A percentile compares a stretch with the other conserved stretches of the same genome.
phyloP scores from a whole-genome alignment of 1,139 yeast genomes.

The Candida buenavistaensis region DNA sequence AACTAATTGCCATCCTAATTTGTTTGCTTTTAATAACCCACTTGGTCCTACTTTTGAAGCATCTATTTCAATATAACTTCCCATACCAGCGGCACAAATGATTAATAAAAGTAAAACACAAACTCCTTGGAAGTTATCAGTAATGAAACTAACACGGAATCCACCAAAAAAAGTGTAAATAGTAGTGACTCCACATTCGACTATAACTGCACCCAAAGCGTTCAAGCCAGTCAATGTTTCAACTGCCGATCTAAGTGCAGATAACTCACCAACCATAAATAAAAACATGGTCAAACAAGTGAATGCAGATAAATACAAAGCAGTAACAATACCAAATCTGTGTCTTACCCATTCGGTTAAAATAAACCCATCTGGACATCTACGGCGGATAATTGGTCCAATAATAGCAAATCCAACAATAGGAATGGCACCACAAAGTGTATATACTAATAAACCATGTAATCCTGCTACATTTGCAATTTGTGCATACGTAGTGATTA shows the following conservation, averaged over 20 bases:
- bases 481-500: slow-evolving; percentile 80
- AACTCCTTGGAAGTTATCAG: slow-evolving; percentile 85
- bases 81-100: slow-evolving; percentile 79
- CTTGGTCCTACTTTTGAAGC: slow-evolving; percentile 60
- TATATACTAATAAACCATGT: slow-evolving; percentile 83
- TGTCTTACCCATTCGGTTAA: slow-evolving; percentile 93
- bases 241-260: slow-evolving; percentile 76
- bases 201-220: slow-evolving; percentile 80
- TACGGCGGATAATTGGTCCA: slow-evolving; percentile 77
- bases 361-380: slow-evolving; percentile 89
- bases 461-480: slow-evolving; percentile 85
- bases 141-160: slow-evolving; percentile 81
- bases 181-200: slow-evolving; percentile 84
- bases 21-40: slow-evolving; percentile 61
- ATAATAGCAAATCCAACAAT: slow-evolving; percentile 75
- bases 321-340: slow-evolving; percentile 72
- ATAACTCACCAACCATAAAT: slow-evolving; percentile 84
- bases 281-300: slow-evolving; percentile 84
- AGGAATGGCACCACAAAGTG: slow-evolving; percentile 81
- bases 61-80: slow-evolving; percentile 73
- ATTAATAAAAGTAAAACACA: slow-evolving; percentile 67
- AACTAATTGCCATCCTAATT: slow-evolving; percentile 85
- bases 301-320: slow-evolving; percentile 74
- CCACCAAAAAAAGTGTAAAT: slow-evolving; percentile 90
- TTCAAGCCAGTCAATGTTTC: slow-evolving; percentile 76